Conservation (phyloP, 164 flowering plant genomes). For the Stephania yunnanensis region DNA sequence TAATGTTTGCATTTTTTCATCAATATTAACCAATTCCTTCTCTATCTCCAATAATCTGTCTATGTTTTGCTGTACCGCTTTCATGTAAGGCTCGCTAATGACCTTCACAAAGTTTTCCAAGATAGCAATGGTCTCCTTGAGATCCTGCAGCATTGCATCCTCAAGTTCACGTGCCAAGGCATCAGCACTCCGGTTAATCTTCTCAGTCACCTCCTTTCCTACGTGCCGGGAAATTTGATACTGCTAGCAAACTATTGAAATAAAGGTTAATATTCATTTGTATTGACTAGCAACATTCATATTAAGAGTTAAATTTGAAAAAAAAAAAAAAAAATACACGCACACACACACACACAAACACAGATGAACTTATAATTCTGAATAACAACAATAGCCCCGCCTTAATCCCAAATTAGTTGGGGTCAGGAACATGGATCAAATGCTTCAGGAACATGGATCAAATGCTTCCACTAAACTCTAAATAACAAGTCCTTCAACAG, state of each 20-base stretch:
- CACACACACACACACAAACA: too few relatives aligned
- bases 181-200: slow-evolving; percentile 68
- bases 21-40: slow-evolving; percentile 33
- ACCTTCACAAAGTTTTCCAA: slow-evolving; percentile 42
- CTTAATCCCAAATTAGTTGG: neutral
- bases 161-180: slow-evolving; percentile 66
- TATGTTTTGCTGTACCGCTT: slow-evolving; percentile 46
- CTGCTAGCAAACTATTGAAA: slow-evolving; percentile 48
- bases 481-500: neutral
- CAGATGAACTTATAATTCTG: neutral
- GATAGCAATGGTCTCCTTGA: slow-evolving; percentile 27
- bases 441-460: too few relatives aligned
- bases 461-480: too few relatives aligned
- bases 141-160: slow-evolving; percentile 79
- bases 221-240: slow-evolving; percentile 68
- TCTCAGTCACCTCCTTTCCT: slow-evolving; percentile 48
- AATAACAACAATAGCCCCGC: neutral
- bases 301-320: neutral
- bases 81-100: slow-evolving; percentile 47
- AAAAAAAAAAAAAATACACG: neutral
- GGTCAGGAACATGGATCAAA: too few relatives aligned
- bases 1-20: slow-evolving; percentile 33
- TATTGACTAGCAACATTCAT: neutral
- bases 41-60: slow-evolving; percentile 34
- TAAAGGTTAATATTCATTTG: slow-evolving; percentile 8